These are phyloP conservation scores for Teratosphaeria pseudoeucalypti DNA, from an alignment of 2,329 filamentous ascomycete genomes.

Conservation along the genomic window DNA sequence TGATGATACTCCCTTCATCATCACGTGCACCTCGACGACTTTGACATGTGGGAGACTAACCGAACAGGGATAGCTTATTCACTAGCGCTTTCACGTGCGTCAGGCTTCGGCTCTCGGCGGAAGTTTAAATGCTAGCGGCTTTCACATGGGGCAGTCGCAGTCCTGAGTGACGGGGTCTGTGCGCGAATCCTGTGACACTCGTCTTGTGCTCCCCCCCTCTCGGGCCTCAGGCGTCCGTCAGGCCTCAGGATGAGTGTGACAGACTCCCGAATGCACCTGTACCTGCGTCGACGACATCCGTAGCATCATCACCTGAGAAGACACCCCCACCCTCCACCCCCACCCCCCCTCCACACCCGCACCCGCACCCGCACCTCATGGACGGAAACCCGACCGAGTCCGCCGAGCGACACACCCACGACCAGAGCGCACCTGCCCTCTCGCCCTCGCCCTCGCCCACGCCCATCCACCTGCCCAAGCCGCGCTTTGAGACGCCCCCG, in stretches of 20 bases:
- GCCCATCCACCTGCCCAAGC: neutral
- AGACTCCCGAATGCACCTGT: neutral
- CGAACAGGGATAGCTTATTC: neutral
- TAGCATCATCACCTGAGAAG: no score
- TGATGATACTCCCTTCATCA: no score
- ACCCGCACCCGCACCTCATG: no score
- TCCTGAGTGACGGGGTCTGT: neutral
- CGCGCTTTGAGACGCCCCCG: constrained; percentile 5
- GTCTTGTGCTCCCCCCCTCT: neutral
- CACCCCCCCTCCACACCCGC: no score
- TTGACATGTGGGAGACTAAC: neutral
- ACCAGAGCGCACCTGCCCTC: neutral
- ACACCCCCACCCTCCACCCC: no score
- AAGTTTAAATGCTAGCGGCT: neutral
- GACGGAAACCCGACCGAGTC: neutral
- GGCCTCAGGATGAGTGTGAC: neutral
- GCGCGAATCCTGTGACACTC: neutral
- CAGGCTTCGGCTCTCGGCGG: neutral
- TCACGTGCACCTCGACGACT: neutral
- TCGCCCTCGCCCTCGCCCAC: constrained; percentile 4
- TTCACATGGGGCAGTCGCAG: neutral
- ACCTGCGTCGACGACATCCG: no score
- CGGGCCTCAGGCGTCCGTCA: neutral
- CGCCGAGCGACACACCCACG: neutral
- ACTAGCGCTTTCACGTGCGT: neutral